Evolutionary conservation across 1,284 basidiomycete genomes (phyloP).

Genomic region (Pseudozyma hubeiensis): DNA sequence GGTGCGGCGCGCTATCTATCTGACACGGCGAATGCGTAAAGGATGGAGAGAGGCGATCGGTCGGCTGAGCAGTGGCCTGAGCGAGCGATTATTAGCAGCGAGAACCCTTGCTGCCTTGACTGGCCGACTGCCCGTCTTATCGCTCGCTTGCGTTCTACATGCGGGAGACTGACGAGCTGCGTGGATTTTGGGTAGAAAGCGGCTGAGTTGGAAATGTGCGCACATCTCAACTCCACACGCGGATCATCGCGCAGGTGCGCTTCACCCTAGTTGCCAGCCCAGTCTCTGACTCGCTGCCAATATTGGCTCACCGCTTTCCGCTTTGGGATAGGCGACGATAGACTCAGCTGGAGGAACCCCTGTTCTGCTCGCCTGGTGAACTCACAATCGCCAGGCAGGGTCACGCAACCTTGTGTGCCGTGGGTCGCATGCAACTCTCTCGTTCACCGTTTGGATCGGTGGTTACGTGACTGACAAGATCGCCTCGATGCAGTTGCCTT

Average conservation of each 20-base stretch:
- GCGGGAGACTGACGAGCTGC: conserved; percentile 25
- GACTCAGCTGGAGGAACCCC: neutral
- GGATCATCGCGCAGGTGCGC: conserved; percentile 32
- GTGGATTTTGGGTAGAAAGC: neutral
- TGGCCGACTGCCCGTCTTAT: neutral
- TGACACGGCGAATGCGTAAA: neutral
- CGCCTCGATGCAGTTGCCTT: neutral
- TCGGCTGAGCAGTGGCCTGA: conserved; percentile 25
- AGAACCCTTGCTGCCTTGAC: conserved; percentile 1
- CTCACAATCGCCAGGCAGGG: conserved; percentile 7
- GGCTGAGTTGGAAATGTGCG: conserved; percentile 25
- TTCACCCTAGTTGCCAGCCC: conserved; percentile 1
- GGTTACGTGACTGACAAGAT: conserved; percentile 7
- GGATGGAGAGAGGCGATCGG: conserved; percentile 6
- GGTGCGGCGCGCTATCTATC: neutral
- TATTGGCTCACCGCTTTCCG: neutral
- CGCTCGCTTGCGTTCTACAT: conserved; percentile 2
- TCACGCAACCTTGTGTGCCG: conserved; percentile 26
- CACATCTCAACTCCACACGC: conserved; percentile 39
- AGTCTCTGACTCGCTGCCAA: neutral
- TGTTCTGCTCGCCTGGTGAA: neutral
- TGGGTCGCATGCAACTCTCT: conserved; percentile 1
- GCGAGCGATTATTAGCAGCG: neutral
- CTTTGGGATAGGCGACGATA: neutral
- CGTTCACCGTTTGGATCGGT: conserved; percentile 9